phyloP scores from a whole-genome alignment of 345 rosid species.

The Physaria fendleri region DNA sequence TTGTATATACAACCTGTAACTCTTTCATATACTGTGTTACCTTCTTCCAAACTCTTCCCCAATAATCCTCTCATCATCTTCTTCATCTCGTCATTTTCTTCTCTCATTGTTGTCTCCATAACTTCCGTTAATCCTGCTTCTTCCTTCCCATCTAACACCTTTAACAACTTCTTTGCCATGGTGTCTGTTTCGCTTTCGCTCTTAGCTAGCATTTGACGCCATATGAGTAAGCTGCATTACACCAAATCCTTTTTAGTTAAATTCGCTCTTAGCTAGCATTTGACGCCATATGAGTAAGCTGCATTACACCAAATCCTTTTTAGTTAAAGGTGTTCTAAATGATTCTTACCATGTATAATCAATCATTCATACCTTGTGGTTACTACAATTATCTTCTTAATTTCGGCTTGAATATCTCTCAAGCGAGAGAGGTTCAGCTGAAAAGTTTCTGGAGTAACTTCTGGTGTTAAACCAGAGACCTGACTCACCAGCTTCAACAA shows the following conservation, averaged over 20 bases:
- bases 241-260: too few species aligned
- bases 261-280: slow-evolving; percentile 42
- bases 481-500: slow-evolving; percentile 63
- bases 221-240: slow-evolving; percentile 63
- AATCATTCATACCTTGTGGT: slow-evolving; percentile 48
- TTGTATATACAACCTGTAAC: slow-evolving; percentile 58
- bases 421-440: slow-evolving; percentile 58
- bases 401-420: slow-evolving; percentile 66
- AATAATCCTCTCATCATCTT: slow-evolving; percentile 55
- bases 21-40: slow-evolving; percentile 68
- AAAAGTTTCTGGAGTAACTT: slow-evolving; percentile 64
- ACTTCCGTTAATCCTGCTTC: slow-evolving; percentile 56
- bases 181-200: slow-evolving; percentile 52
- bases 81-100: slow-evolving; percentile 39
- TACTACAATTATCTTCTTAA: slow-evolving; percentile 71
- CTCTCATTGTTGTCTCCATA: slow-evolving; percentile 41
- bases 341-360: neutral
- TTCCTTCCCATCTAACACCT: slow-evolving; percentile 43
- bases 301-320: slow-evolving; percentile 8
- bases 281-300: slow-evolving; percentile 85
- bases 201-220: slow-evolving; percentile 58
- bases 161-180: slow-evolving; percentile 39
- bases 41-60: slow-evolving; percentile 69
- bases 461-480: slow-evolving; percentile 53
- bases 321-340: neutral